Base-by-base conservation (phyloP, 106 monocot species). In the Gastrodia elata region DNA sequence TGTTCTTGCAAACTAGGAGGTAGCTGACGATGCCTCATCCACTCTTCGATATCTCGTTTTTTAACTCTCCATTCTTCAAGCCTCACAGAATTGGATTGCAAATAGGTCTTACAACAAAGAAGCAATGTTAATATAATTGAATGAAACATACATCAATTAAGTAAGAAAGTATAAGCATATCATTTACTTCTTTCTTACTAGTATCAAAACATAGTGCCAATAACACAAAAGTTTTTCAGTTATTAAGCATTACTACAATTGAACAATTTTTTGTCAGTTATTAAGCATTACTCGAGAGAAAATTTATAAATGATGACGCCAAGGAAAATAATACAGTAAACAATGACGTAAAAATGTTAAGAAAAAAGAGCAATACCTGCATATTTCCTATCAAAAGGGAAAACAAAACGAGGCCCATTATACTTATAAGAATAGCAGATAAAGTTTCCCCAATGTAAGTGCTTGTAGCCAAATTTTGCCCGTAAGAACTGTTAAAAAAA, bases 11-110 rank as follows among this genome's bases (percentile, higher is more conserved):
- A 61, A 40, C 91, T 83, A 38, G 38, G 78, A 22, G 97, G 90
- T 36, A 98, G 87, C 68, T 93, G 90, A 2, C 97, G 85, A 76
- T 93, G 97, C 39, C 80, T 83, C 93, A 98, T 98, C 97, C 97
- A 98, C 74, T 91, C 90, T 65, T 98, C 97, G 32, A 87, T 85
- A 70, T 98, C 97, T 36, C 91, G 81, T 24, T 86, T 79, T 76
- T 87, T 98, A 6, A 98, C 82, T 25, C 97, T 79, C 97, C 97
- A 98, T 48, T 98, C 90, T 79, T 98, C 97, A 64, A 88, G 70
- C 74, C 88, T 88, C 56, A 85, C 74, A 39, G 88, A 91, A 18
- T 82, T 74, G 59, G 97, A 98, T 90, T 90, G 92, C 82, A 98
- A 77, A 74, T 86, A 93, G 11, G 90, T 86, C 97, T 98, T 59